Conservation (phyloP, 1,139 yeast species). For the Sugiyamaella castrensis region DNA sequence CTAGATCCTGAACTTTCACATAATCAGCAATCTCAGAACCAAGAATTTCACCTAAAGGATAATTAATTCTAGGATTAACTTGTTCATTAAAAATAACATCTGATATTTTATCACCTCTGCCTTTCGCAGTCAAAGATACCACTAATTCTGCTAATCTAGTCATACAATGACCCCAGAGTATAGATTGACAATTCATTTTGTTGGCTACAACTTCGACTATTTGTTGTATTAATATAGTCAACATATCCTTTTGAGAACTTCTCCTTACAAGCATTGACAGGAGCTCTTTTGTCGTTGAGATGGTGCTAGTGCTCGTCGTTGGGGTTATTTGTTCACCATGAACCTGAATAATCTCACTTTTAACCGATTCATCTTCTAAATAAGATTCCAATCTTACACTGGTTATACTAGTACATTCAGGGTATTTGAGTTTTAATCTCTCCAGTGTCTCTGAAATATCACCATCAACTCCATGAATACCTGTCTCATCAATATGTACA, state of each 20-base stretch:
- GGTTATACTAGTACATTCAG: constrained; percentile 24
- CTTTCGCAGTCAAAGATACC: constrained; percentile 79
- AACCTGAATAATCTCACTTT: constrained; percentile 1
- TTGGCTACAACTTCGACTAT: constrained; percentile 50
- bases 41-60: constrained; percentile 75
- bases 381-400: constrained; percentile 24
- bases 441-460: constrained; percentile 10
- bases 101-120: constrained; percentile 74
- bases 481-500: constrained; percentile 49
- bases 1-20: constrained; percentile 38
- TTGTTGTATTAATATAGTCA: constrained; percentile 48
- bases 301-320: not conserved
- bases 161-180: constrained; percentile 77
- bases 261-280: constrained; percentile 21
- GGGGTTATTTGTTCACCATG: not conserved
- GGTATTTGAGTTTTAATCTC: constrained; percentile 29
- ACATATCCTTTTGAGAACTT: constrained; percentile 51
- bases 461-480: constrained; percentile 20
- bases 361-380: constrained; percentile 6
- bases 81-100: constrained; percentile 23
- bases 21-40: constrained; percentile 63
- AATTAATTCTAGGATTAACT: constrained; percentile 39
- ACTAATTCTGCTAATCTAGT: constrained; percentile 78
- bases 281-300: constrained; percentile 11
- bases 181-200: constrained; percentile 46